Evolutionary conservation across 148 eudicot genomes (phyloP).

Genomic region (Camellia lanceoleosa): DNA sequence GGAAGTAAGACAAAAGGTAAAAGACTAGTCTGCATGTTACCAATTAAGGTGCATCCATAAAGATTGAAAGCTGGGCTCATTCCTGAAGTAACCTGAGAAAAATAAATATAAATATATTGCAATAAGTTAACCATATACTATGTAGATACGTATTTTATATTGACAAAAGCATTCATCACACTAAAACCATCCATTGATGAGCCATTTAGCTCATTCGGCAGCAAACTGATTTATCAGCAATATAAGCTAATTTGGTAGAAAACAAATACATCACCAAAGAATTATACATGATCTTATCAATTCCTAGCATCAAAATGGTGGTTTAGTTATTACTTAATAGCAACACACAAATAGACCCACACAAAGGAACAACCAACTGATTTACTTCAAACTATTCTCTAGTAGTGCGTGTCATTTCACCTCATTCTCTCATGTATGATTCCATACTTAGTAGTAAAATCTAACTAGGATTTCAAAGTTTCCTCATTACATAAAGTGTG

Average conservation of each 20-base stretch:
- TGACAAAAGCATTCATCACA: background rate
- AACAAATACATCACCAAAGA: background rate
- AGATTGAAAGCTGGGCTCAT: constrained; percentile 94
- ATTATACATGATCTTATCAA: background rate
- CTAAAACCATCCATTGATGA: background rate
- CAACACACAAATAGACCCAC: background rate
- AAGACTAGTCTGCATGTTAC: constrained; percentile 32
- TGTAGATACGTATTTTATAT: background rate
- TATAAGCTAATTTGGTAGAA: background rate
- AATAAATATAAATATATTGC: background rate
- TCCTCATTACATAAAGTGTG: background rate
- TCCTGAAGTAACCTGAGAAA: constrained; percentile 83
- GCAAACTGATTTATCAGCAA: background rate
- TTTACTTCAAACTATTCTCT: background rate
- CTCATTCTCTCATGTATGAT: background rate
- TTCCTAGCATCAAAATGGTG: background rate
- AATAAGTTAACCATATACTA: background rate
- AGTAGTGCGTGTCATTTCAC: background rate
- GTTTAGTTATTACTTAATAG: background rate
- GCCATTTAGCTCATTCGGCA: background rate
- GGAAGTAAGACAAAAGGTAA: background rate
- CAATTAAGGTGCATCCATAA: constrained; percentile 94
- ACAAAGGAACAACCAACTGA: background rate
- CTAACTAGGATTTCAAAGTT: background rate
- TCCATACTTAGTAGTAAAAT: background rate